A percentile compares a stretch with the other conserved stretches of the same genome.
These are phyloP conservation scores for Verbena officinalis DNA, from an alignment of 257 asterid species.

Conservation along the genomic window DNA sequence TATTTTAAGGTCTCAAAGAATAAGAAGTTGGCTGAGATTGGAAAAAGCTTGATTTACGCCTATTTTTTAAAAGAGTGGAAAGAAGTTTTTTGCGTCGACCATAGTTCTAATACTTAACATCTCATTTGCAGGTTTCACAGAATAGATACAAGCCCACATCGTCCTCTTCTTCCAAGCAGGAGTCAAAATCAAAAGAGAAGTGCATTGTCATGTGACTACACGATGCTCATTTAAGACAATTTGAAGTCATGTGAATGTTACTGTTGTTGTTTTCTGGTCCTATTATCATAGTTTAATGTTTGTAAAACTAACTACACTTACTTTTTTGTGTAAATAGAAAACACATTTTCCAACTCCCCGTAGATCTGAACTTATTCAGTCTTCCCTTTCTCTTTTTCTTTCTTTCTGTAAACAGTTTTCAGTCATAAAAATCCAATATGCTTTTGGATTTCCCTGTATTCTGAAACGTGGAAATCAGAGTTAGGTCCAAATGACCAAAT, in stretches of 20 bases:
- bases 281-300: neutral
- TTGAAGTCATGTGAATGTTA: constrained; percentile 3
- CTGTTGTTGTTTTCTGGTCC: neutral
- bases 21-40: no score
- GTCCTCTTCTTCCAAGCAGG: constrained; percentile 44
- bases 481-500: no score
- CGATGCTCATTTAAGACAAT: neutral
- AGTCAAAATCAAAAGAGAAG: constrained; percentile 56
- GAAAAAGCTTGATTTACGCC: no score
- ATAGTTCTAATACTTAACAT: neutral
- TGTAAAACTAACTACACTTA: constrained; percentile 10
- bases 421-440: no score
- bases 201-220: constrained; percentile 57
- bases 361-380: neutral
- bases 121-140: constrained; percentile 60
- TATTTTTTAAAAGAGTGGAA: no score
- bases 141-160: constrained; percentile 29
- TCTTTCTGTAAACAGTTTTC: no score
- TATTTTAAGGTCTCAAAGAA: no score
- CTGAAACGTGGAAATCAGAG: neutral
- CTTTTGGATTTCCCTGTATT: neutral
- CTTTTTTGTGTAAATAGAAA: constrained; percentile 14
- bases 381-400: no score
- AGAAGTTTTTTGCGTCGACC: no score
- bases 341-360: neutral